Conservation (phyloP, 78 protist genomes). For the Speleostelium caveatum region DNA sequence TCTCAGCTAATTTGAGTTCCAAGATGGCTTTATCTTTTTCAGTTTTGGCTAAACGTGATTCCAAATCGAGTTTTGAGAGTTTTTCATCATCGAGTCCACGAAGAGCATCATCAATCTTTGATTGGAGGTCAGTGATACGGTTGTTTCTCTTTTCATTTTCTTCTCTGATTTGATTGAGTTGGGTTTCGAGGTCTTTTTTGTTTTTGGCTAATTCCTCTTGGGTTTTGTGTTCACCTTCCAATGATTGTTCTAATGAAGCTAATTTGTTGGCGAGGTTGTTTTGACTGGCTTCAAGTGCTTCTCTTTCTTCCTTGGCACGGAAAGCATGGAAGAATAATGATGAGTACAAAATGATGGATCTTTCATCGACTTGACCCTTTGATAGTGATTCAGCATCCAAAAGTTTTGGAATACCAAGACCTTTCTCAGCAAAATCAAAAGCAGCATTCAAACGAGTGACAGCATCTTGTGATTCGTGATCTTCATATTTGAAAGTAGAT, state of each 20-base stretch:
- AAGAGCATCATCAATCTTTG: conserved; percentile 72
- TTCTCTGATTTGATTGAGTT: conserved; percentile 15
- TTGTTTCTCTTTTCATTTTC: conserved; percentile 51
- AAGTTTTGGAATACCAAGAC: conserved; percentile 71
- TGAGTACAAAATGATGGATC: conserved; percentile 81
- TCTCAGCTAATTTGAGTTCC: conserved; percentile 66
- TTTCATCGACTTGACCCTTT: conserved; percentile 86
- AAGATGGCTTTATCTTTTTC: conserved; percentile 79
- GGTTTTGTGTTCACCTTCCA: conserved; percentile 59
- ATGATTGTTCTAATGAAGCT: conserved; percentile 51
- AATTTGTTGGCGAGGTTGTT: conserved; percentile 53
- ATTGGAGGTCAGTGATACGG: conserved; percentile 57
- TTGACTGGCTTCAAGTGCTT: conserved; percentile 71
- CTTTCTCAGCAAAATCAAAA: conserved; percentile 82
- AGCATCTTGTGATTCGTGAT: conserved; percentile 10
- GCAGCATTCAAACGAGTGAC: conserved; percentile 75
- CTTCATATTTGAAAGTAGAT: conserved; percentile 42
- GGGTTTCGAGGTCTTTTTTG: conserved; percentile 44
- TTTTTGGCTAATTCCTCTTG: conserved; percentile 59
- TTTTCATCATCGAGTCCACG: conserved; percentile 74
- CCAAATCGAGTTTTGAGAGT: conserved; percentile 75
- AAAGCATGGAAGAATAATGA: conserved; percentile 85
- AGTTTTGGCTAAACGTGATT: conserved; percentile 70
- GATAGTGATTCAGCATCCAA: conserved; percentile 81
- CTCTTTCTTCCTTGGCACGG: conserved; percentile 80